These are phyloP conservation scores for Puccinia polysora DNA, from an alignment of 1,284 basidiomycete genomes.

Conservation along the genomic window DNA sequence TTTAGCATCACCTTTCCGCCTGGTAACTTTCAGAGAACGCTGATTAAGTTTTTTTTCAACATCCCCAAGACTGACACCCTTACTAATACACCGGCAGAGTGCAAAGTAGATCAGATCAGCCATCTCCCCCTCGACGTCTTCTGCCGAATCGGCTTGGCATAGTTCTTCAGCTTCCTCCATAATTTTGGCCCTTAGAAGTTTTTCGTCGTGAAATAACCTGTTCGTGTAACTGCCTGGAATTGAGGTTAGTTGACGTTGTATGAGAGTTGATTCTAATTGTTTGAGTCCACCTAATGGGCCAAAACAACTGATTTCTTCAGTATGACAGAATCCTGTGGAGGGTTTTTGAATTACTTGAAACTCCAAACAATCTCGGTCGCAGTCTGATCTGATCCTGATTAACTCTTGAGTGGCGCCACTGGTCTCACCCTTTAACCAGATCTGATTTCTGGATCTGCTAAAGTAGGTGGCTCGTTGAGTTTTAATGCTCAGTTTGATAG, in stretches of 20 bases:
- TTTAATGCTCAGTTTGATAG: slow-evolving; percentile 77
- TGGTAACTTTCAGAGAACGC: slow-evolving; percentile 81
- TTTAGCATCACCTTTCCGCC: slow-evolving; percentile 89
- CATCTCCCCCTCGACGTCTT: slow-evolving; percentile 91
- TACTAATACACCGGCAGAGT: slow-evolving; percentile 75
- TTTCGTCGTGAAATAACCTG: slow-evolving; percentile 75
- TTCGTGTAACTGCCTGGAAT: slow-evolving; percentile 93
- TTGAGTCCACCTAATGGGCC: slow-evolving; percentile 68
- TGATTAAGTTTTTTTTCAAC: slow-evolving; percentile 78
- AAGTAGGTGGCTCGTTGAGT: slow-evolving; percentile 93
- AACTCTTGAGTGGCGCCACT: slow-evolving; percentile 89
- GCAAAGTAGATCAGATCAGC: slow-evolving; percentile 95
- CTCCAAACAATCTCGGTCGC: slow-evolving; percentile 86
- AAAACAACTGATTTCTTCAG: slow-evolving; percentile 81
- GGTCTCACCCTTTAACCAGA: slow-evolving; percentile 97
- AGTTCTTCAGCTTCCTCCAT: slow-evolving; percentile 98
- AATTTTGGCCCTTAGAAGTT: slow-evolving; percentile 82
- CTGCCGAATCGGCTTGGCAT: slow-evolving; percentile 72
- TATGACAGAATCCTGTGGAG: slow-evolving; percentile 74
- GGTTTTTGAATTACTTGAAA: slow-evolving; percentile 88
- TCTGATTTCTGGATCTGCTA: slow-evolving; percentile 79
- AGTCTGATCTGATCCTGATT: slow-evolving; percentile 77
- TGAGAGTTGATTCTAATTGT: slow-evolving; percentile 75
- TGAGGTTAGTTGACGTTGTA: slow-evolving; percentile 60
- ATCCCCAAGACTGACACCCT: slow-evolving; percentile 77